Evolutionary conservation across 805 yeast species (phyloP), one percentile per base, ranked within the genome.

Genomic region (Candida germanica): DNA sequence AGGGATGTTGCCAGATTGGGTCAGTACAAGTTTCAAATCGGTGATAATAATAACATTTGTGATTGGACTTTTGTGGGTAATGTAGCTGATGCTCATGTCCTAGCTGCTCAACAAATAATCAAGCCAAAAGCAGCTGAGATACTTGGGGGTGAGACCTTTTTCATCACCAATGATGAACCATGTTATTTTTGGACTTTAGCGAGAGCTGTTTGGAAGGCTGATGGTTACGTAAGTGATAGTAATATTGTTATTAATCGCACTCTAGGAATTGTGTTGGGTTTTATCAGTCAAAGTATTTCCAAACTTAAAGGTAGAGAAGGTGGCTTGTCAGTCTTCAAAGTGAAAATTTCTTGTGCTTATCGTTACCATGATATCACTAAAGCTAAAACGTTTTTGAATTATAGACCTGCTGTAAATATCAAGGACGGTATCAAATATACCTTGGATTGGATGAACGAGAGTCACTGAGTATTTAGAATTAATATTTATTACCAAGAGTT

Each of bases 31-130:
- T 87, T 87, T 60, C 99, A 93, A 63, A 71, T 93, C 32, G 98
- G 99, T 47, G 94, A 87, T 57, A 93, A 93, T 64, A 79, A 85
- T 58, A 93, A 93, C 56, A 63, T 93, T 38, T 93, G 91, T 52
- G 99, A 93, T 58, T 89, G 96, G 86, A 87, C 98, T 0, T 93
- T 88, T 54, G 98, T 83, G n/a, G 98, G 97, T 9, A 93, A 93
- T 61, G 98, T 94, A 26, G 98, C 98, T 0, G 94, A 88, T 60
- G 83, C 97, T 7, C 99, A 93, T 58, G 91, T 91, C 7, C 66
- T 93, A 33, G 98, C 98, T 1, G 95, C 96, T 5, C 66, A 83
- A 51, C 80, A 80, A 58, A 58, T 89, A 13, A 59, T 87, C 33
- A 67, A 76, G 38, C 65, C 74, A 5, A 48, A 48, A 5, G 48